phyloP scores from a whole-genome alignment of 2,329 filamentous ascomycete genomes.

The Beauveria caledonica region DNA sequence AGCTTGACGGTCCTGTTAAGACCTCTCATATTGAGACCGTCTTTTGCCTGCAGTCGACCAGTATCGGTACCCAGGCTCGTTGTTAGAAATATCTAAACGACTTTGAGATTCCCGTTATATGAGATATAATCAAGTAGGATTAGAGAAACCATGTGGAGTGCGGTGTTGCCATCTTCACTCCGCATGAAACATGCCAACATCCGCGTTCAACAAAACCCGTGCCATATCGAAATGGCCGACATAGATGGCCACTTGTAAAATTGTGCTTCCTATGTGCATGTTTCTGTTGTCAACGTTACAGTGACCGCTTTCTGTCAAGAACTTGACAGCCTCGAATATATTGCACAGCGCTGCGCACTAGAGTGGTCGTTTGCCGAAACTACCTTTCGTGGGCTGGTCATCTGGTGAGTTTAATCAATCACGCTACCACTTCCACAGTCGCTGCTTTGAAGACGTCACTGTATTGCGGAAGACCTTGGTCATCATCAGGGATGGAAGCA shows the following conservation, averaged over 20 bases:
- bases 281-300: background rate
- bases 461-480: background rate
- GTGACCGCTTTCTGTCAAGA: background rate
- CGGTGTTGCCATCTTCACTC: background rate
- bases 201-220: background rate
- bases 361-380: background rate
- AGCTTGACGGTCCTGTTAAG: too few species aligned
- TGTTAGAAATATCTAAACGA: background rate
- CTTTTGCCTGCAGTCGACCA: too few species aligned
- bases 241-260: background rate
- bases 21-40: too few species aligned
- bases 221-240: background rate
- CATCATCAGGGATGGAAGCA: background rate
- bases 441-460: background rate
- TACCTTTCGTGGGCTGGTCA: background rate
- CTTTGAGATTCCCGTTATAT: background rate
- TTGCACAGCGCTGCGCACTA: background rate
- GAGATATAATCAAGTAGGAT: background rate
- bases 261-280: background rate
- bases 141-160: background rate
- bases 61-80: too few species aligned
- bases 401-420: background rate
- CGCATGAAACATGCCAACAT: background rate
- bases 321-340: background rate
- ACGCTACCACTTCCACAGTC: background rate